Conservation (phyloP, 352 stramenopile genomes). For the Pythium aristosporum region DNA sequence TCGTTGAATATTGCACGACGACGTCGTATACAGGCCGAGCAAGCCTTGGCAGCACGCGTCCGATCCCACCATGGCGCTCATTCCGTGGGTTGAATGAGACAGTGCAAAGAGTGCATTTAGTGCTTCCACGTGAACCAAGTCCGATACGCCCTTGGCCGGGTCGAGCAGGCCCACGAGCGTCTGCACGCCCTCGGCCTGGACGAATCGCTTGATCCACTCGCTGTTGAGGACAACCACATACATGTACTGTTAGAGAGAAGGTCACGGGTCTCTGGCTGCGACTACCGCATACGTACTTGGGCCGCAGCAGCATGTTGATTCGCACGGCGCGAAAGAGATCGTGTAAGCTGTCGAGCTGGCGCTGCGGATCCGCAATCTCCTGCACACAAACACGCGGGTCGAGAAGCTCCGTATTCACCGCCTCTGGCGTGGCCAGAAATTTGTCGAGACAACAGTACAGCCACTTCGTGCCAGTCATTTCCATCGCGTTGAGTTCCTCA, state of each 20-base stretch:
- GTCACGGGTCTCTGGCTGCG: neutral
- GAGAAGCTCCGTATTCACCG: conserved; percentile 41
- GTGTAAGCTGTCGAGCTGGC: conserved; percentile 33
- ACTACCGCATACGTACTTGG: conserved; percentile 31
- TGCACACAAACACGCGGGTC: conserved; percentile 51
- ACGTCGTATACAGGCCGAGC: conserved; percentile 20
- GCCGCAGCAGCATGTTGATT: conserved; percentile 57
- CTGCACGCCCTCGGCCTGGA: conserved; percentile 41
- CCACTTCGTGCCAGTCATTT: conserved; percentile 65
- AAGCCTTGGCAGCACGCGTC: conserved; percentile 32
- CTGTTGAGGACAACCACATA: conserved; percentile 28
- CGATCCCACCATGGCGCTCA: conserved; percentile 33
- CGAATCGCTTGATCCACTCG: conserved; percentile 55
- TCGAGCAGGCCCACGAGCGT: conserved; percentile 42
- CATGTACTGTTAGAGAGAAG: conserved; percentile 6
- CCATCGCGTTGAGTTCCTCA: conserved; percentile 43
- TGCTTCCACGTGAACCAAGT: conserved; percentile 36
- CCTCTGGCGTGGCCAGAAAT: conserved; percentile 30
- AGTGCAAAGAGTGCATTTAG: conserved; percentile 55
- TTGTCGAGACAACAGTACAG: conserved; percentile 69
- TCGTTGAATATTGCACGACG: conserved; percentile 22
- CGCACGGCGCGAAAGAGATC: conserved; percentile 62
- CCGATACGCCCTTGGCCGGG: conserved; percentile 22
- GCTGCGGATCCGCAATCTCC: conserved; percentile 39
- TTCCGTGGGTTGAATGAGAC: conserved; percentile 31